phyloP scores from a whole-genome alignment of 768 basidiomycete species.

The Termitomyces titanicus region DNA sequence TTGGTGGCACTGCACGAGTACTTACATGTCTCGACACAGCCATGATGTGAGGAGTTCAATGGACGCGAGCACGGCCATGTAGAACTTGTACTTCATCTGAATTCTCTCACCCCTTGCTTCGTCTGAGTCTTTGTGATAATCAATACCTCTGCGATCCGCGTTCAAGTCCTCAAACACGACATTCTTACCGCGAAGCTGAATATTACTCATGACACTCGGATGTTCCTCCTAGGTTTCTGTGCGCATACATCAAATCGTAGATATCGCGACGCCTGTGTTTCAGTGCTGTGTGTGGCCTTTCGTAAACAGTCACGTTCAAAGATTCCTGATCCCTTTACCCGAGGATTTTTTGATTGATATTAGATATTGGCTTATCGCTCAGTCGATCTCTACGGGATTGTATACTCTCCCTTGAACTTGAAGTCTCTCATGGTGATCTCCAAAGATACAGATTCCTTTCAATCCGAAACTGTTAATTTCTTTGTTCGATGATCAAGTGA shows the following conservation, averaged over 20 bases:
- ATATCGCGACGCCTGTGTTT: background rate
- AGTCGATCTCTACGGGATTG: background rate
- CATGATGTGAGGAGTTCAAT: background rate
- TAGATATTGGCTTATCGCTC: background rate
- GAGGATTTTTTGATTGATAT: too few relatives aligned
- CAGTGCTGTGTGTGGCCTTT: background rate
- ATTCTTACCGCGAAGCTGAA: background rate
- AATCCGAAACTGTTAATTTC: background rate
- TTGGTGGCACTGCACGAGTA: background rate
- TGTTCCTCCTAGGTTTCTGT: background rate
- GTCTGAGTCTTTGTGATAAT: background rate
- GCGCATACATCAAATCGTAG: background rate
- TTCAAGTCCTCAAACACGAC: background rate
- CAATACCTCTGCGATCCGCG: background rate
- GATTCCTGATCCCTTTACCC: too few relatives aligned
- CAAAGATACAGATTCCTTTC: background rate
- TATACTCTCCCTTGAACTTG: too few relatives aligned
- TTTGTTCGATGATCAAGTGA: background rate
- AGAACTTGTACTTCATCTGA: background rate
- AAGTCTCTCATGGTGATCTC: too few relatives aligned
- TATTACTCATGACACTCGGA: background rate
- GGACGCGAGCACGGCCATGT: background rate
- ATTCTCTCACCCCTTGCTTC: background rate
- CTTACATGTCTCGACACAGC: background rate
- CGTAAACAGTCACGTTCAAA: background rate